phyloP scores from a whole-genome alignment of 495 filamentous ascomycete genomes.

The Neurospora discreta region DNA sequence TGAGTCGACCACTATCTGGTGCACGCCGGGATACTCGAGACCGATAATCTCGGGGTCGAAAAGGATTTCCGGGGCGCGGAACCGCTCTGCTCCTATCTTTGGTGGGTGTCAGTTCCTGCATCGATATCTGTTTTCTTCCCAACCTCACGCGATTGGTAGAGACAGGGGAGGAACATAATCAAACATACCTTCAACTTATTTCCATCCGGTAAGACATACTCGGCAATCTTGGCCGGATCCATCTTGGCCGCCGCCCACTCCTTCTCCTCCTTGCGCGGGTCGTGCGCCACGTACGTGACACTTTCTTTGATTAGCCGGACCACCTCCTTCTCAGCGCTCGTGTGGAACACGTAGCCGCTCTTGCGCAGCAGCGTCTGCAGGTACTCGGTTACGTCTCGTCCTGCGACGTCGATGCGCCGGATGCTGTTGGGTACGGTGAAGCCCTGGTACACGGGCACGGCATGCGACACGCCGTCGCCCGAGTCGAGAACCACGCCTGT shows the following conservation, averaged over 20 bases:
- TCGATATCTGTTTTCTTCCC: no score
- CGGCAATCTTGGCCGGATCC: conserved; percentile 58
- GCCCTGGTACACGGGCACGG: conserved; percentile 94
- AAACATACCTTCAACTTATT: conserved; percentile 70
- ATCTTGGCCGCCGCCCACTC: conserved; percentile 68
- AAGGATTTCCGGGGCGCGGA: conserved; percentile 92
- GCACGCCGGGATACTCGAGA: conserved; percentile 91
- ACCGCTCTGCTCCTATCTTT: conserved; percentile 74
- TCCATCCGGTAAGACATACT: conserved; percentile 86
- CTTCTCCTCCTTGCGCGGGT: conserved; percentile 90
- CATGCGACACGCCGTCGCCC: conserved; percentile 94
- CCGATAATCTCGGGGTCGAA: conserved; percentile 97
- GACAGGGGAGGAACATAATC: no score
- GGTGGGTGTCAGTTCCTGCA: no score
- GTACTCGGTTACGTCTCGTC: conserved; percentile 95
- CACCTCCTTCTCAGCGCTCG: conserved; percentile 95
- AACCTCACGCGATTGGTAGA: no score
- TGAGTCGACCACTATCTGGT: conserved; percentile 93
- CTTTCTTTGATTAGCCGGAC: conserved; percentile 96
- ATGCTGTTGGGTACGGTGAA: conserved; percentile 96
- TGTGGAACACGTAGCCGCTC: conserved; percentile 89
- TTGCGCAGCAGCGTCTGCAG: conserved; percentile 86
- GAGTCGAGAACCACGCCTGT: conserved; percentile 94
- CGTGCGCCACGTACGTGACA: conserved; percentile 78
- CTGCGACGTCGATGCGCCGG: conserved; percentile 89